Evolutionary conservation across 768 basidiomycete species (phyloP), one percentile per base, ranked within the genome.

Genomic region (Tulasnella sp.): DNA sequence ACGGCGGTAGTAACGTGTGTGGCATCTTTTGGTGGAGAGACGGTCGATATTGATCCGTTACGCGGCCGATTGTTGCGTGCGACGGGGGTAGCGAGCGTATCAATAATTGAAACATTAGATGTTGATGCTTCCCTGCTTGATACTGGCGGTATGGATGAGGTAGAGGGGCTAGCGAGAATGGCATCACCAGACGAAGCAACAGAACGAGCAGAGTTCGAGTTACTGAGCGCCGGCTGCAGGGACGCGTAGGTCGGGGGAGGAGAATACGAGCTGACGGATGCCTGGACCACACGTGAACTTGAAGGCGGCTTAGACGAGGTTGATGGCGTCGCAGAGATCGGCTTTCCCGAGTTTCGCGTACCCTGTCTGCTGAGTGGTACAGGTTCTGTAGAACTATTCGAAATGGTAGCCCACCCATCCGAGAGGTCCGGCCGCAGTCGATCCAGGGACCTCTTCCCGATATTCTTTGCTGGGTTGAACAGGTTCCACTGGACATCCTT

Each of bases 201-300:
- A 15, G 34, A 5, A 38, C 34, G 34, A 5, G 34, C n/a, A 48
- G 46, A 22, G 5, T n/a, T n/a, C 7, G 5, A 48, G 15, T 22
- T 58, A 48, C 56, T 29, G 60, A 31, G 24, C 52, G 59, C 12
- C 1, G 61, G 61, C 24, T 44, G 2, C 12, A 55, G 49, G 10
- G 62, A 29, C 17, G 24, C 22, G 24, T 54, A 53, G 15, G 60
- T 27, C 9, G 60, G 60, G 11, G 60, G 60, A 9, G 50, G 60
- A 1, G 61, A 42, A 11, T 21, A 48, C 11, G 46, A 48, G 46
- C 11, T 48, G n/a, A 11, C n/a, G 21, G 46, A 48, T 21, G 46
- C n/a, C 7, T 48, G 27, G 46, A 48, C 11, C 5, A 48, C 5
- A 7, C 34, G 34, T 38, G 34, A 38, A 7, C 7, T 38, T 38